Conservation (phyloP, 768 basidiomycete species). For the Daedaleopsis sinensis region DNA sequence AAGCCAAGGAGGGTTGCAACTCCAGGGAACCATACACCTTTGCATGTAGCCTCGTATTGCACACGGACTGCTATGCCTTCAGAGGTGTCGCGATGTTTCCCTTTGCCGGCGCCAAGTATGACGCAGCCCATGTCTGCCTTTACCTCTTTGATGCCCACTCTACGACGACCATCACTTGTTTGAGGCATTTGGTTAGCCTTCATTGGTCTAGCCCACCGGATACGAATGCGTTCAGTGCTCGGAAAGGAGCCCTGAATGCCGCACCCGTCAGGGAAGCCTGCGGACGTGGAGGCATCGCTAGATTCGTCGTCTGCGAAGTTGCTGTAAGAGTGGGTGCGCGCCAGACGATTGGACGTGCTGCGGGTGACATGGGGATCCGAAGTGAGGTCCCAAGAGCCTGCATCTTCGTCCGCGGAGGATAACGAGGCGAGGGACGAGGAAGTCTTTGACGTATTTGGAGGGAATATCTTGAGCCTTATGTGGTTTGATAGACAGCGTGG, state of each 20-base stretch:
- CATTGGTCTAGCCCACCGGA: conserved; percentile 76
- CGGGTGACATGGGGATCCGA: conserved; percentile 78
- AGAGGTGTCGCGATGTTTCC: conserved; percentile 26
- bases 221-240: conserved; percentile 71
- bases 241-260: conserved; percentile 80
- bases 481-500: conserved; percentile 80
- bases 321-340: conserved; percentile 62
- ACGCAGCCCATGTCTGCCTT: conserved; percentile 68
- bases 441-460: conserved; percentile 53
- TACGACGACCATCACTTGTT: conserved; percentile 55
- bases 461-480: conserved; percentile 73
- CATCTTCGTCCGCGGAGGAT: conserved; percentile 75
- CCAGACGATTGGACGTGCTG: conserved; percentile 45
- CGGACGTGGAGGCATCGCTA: conserved; percentile 65
- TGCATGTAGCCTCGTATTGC: conserved; percentile 74
- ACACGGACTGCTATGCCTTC: conserved; percentile 63
- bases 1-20: conserved; percentile 81
- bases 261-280: conserved; percentile 59
- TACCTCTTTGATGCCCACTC: conserved; percentile 70
- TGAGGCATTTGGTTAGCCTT: conserved; percentile 48
- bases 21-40: conserved; percentile 80
- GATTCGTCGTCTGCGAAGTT: conserved; percentile 84
- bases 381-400: conserved; percentile 70
- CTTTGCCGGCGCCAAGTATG: conserved; percentile 52
- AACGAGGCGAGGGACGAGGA: conserved; percentile 71